phyloP scores from a whole-genome alignment of 768 basidiomycete species.

The Trametes cubensis region DNA sequence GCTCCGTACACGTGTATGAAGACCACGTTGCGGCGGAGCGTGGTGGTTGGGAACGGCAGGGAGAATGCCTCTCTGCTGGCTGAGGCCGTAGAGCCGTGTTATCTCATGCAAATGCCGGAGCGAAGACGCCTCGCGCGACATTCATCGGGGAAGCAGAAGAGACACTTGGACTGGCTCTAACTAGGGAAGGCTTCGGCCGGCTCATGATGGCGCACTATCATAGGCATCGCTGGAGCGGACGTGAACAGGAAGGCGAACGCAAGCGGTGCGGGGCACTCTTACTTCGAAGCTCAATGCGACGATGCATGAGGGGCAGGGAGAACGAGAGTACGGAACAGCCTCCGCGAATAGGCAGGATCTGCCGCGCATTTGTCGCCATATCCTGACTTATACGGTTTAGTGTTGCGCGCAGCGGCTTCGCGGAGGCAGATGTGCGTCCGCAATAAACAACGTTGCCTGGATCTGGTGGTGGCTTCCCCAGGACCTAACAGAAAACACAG shows the following conservation, averaged over 20 bases:
- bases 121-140: background rate
- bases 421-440: conserved; percentile 4
- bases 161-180: background rate
- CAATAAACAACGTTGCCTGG: conserved; percentile 22
- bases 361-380: background rate
- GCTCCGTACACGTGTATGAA: conserved; percentile 20
- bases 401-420: conserved; percentile 3
- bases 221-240: background rate
- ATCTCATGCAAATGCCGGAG: background rate
- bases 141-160: background rate
- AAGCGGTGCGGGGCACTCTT: conserved; percentile 8
- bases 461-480: conserved; percentile 5
- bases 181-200: conserved; percentile 2
- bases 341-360: background rate
- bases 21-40: conserved; percentile 20
- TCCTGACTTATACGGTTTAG: conserved; percentile 2
- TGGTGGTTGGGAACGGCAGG: conserved; percentile 15
- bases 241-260: conserved; percentile 1
- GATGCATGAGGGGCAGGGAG: background rate
- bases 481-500: background rate
- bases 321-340: background rate
- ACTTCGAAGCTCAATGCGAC: too few relatives aligned
- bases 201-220: conserved; percentile 6
- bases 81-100: background rate
- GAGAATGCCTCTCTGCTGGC: background rate